These are phyloP conservation scores for Penstemon eatonii DNA, from an alignment of 257 asterid species.

Conservation along the genomic window DNA sequence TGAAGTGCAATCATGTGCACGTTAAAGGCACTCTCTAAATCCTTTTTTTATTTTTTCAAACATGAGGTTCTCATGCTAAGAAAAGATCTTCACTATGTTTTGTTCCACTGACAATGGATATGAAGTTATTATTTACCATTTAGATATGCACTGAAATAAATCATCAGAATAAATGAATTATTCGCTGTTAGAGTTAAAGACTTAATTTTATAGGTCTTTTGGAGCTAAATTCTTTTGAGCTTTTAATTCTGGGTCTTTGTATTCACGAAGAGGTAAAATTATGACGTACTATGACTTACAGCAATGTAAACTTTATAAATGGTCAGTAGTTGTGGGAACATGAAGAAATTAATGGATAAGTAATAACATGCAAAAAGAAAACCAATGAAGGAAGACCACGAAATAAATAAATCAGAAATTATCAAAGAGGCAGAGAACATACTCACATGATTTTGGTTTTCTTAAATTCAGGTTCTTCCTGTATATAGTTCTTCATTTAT, in stretches of 20 bases:
- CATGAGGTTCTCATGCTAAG: no score
- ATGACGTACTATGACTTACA: not conserved
- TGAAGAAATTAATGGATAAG: not conserved
- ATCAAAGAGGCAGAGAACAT: not conserved
- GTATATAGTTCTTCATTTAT: not conserved
- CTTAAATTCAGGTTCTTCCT: no score
- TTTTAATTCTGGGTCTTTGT: not conserved
- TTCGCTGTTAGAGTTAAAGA: not conserved
- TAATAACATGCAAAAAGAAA: not conserved
- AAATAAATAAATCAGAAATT: not conserved
- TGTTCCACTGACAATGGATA: no score
- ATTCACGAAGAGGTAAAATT: not conserved
- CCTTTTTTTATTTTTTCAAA: no score
- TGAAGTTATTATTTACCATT: not conserved
- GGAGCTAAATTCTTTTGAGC: not conserved
- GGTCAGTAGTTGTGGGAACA: conserved; percentile 1
- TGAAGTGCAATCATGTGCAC: no score
- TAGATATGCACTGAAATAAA: not conserved
- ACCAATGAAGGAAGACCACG: not conserved
- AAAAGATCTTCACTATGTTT: no score
- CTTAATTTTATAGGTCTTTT: not conserved
- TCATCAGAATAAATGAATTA: not conserved
- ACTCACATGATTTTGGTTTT: no score
- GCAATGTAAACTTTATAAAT: not conserved
- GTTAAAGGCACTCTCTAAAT: no score